Percentiles rank a stretch among this genome's conserved stretches.
Evolutionary conservation across 2,329 filamentous ascomycete genomes (phyloP).

Genomic region (Colletotrichum sidae): DNA sequence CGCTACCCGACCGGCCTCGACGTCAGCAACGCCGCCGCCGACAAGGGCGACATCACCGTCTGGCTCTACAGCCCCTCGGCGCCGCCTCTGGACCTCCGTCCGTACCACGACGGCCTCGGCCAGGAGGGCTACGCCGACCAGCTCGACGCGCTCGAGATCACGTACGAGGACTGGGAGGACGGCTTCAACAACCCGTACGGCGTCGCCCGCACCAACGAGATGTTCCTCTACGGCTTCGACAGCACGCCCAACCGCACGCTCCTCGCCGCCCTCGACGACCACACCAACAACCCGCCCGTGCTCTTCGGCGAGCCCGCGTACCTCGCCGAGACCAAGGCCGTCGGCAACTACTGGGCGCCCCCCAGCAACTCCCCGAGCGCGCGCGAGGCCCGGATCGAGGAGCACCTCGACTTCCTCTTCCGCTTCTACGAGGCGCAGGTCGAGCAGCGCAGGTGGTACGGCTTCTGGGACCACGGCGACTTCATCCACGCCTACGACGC

Average conservation of each 20-base stretch:
- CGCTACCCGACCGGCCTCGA: constrained; percentile 70
- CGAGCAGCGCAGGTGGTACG: constrained; percentile 70
- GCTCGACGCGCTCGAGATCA: constrained; percentile 70
- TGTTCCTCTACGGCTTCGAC: constrained; percentile 65
- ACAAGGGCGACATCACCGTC: constrained; percentile 64
- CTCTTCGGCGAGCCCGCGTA: constrained; percentile 60
- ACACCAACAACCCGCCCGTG: constrained; percentile 64
- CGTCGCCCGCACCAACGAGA: constrained; percentile 67
- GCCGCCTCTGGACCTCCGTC: constrained; percentile 65
- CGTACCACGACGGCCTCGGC: constrained; percentile 69
- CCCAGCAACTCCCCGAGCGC: constrained; percentile 40
- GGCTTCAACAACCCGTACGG: constrained; percentile 68
- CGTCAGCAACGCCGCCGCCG: constrained; percentile 60
- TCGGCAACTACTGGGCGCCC: constrained; percentile 67
- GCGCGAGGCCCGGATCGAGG: constrained; percentile 57
- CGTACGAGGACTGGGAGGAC: constrained; percentile 71
- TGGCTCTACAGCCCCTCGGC: constrained; percentile 71
- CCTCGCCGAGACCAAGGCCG: constrained; percentile 62
- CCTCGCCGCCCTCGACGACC: constrained; percentile 55
- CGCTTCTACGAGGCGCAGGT: constrained; percentile 67
- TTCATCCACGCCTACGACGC: constrained; percentile 72
- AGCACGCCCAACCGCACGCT: constrained; percentile 61
- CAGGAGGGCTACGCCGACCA: constrained; percentile 67
- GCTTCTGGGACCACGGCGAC: constrained; percentile 72
- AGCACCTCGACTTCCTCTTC: constrained; percentile 66